Evolutionary conservation across 805 yeast species (phyloP), one percentile per base, ranked within the genome.

Genomic region (Wickerhamomyces bovis): DNA sequence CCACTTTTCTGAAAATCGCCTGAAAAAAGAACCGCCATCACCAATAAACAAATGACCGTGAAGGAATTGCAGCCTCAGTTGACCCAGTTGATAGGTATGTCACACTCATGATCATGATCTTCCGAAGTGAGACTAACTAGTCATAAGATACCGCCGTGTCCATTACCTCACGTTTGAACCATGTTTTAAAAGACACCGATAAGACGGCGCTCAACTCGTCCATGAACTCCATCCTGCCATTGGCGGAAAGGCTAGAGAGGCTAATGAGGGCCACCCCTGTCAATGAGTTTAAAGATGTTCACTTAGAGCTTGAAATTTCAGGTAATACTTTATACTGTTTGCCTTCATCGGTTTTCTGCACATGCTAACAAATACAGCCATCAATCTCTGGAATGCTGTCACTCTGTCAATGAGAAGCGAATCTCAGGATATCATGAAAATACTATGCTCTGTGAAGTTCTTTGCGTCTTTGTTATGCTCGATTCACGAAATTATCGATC

Each of bases 361-460:
- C 9, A 20, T 15, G 20, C n/a, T 22, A 41, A 44, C 46, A 43
- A 43, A 38, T 36, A 38, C 50, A 26, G 63, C 68, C 1, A 61
- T 70, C 13, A 59, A 53, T 15, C 44, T 70, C 11, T 72, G 76
- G 76, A 72, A 72, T 48, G 43, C 62, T 1, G 48, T 65, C 1
- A 49, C 67, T 1, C 44, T 69, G 13, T 46, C 63, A 4, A 48
- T 57, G 44, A 67, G 60, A 40, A 43, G 56, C 1, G 57, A 42
- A n/a, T 25, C 49, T n/a, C 12, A 10, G 0, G 45, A 49, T 8
- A 41, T 42, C 0, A 40, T 53, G 20, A 43, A 48, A 19, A 30
- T 38, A 0, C 35, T 62, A 6, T 53, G 56, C 41, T 47, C 55
- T 3, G 50, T 53, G 13, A 50, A 51, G 46, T 46, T 63, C 26